Base-by-base conservation (phyloP, 805 yeast species). In the Hagleromyces aurorensis region DNA sequence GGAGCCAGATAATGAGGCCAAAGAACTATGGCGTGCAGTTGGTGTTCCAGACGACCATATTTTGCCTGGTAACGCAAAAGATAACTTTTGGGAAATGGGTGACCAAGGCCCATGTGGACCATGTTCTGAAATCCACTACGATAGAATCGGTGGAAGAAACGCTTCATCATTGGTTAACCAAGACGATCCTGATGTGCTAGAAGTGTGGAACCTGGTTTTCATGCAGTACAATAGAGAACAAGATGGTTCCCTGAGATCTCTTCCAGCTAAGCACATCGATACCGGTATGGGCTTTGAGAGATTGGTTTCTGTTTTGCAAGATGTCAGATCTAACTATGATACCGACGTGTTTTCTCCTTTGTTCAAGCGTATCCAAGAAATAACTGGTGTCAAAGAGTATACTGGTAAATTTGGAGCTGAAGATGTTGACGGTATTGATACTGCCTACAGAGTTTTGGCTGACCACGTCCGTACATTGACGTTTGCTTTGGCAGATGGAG, bases 51-150 rank as follows among this genome's bases (percentile, higher is more conserved):
- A 84, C 45, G 87, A 78, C 55, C 97, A 86, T 56, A 89, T 91
- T 46, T 66, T 91, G 44, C 94, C 96, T 13, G 99, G 99, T 34
- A 65, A 77, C 44, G 82, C 78, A 31, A 67, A 76, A 53, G 99
- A 91, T 59, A 91, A 91, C 64, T 91, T 91, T 62, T 91, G 99
- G 99, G 99, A 91, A 67, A 91, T 91, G 99, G 99, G 99, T 50
- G 99, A 93, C 55, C 97, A 89, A 67, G 99, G 99, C 44, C 99
- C 99, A 27, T 91, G 99, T 68, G 99, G 99, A 40, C 99, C 99
- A 30, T 93, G 98, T 65, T 81, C 94, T 14, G 99, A 91, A 62
- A 72, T 91, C 46, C 99, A 91, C 61, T 91, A 85, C 59, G 99
- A 91, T 62, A 78, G 98, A 64, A 86, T 91, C 43, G 98, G 98